Percentiles rank a stretch among this genome's conserved stretches.
Conservation (phyloP, 1,284 basidiomycete genomes). For the Anthracocystis walkeri region DNA sequence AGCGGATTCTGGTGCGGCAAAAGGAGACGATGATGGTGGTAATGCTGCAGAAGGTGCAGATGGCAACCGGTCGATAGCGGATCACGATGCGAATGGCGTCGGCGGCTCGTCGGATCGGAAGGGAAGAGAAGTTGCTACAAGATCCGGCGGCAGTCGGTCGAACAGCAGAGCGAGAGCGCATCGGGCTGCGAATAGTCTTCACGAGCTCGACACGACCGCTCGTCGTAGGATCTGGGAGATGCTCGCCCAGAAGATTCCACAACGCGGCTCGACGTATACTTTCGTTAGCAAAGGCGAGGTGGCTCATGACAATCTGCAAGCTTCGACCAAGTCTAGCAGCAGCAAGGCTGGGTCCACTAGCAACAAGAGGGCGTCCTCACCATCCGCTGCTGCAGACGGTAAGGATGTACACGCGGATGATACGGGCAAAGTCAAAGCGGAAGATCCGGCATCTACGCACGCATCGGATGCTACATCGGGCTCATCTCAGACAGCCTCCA, state of each 20-base stretch:
- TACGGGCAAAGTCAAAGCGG: slow-evolving; percentile 9
- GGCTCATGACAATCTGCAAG: slow-evolving; percentile 41
- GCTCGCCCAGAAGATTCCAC: slow-evolving; percentile 46
- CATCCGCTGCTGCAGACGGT: not conserved
- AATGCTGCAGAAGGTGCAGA: not conserved
- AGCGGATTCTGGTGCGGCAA: slow-evolving; percentile 1
- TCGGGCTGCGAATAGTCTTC: slow-evolving; percentile 18
- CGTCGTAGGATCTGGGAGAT: slow-evolving; percentile 51
- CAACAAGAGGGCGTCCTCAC: slow-evolving; percentile 15
- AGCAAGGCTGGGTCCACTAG: slow-evolving; percentile 2
- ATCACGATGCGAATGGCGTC: slow-evolving; percentile 8
- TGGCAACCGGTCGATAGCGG: not conserved
- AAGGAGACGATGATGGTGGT: not conserved
- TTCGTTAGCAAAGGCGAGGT: slow-evolving; percentile 53
- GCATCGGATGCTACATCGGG: not conserved
- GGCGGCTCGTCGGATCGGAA: slow-evolving; percentile 12
- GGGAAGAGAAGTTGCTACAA: slow-evolving; percentile 15
- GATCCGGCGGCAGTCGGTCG: slow-evolving; percentile 18
- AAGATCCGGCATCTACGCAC: not conserved
- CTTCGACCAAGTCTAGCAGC: slow-evolving; percentile 17
- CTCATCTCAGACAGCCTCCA: slow-evolving; percentile 8
- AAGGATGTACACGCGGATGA: slow-evolving; percentile 3
- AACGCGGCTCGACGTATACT: slow-evolving; percentile 51
- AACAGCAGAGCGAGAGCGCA: slow-evolving; percentile 35
- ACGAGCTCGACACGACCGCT: slow-evolving; percentile 44